Base-by-base conservation (phyloP, 139 green algal species). In the Zygnema circumcarinatum region DNA sequence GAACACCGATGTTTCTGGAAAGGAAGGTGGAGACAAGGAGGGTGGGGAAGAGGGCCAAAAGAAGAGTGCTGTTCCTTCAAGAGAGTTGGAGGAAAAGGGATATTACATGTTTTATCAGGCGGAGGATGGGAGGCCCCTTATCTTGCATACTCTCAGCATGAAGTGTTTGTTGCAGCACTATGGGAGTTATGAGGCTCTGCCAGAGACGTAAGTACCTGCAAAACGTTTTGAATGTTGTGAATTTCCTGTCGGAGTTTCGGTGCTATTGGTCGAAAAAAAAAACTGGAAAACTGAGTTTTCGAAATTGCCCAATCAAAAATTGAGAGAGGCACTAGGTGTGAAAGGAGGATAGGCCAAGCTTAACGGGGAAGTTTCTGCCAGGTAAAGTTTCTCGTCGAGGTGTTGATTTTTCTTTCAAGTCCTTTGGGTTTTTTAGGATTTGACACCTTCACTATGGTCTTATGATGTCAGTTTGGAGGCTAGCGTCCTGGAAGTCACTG, bases 71-170 rank as follows among this genome's bases (percentile, higher is more conserved):
- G 47, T 16, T 62, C 7, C 7, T 25, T 42, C 35, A 33, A 52
- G 38, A 29, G 67, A 36, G 81, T 42, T 20, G 2, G 67, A 80
- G 38, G 83, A 76, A 36, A 62, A 82, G 62, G 53, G 72, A 38
- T 88, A 72, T 38, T 84, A 74, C 73, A 39, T 39, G 36, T 74
- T 88, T 21, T 88, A 88, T 40, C 83, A 88, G 72, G 68, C 21
- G 33, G 33, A 83, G 81, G 67, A 83, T 1, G 83, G 83, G 0
- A 75, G 36, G 80, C 35, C n/a, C 3, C 35, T 89, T 38, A 35
- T 90, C 22, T 11, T 90, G 76, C 85, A 90, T 73, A 79, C 85
- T 33, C 39, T 90, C 25, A 88, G 40, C 78, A 89, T 90, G 81
- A 47, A 52, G 29, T 89, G 85, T 73, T 38, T 90, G 38, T 40